phyloP scores from a whole-genome alignment of 768 basidiomycete species.

The Rhizopogon sp. region DNA sequence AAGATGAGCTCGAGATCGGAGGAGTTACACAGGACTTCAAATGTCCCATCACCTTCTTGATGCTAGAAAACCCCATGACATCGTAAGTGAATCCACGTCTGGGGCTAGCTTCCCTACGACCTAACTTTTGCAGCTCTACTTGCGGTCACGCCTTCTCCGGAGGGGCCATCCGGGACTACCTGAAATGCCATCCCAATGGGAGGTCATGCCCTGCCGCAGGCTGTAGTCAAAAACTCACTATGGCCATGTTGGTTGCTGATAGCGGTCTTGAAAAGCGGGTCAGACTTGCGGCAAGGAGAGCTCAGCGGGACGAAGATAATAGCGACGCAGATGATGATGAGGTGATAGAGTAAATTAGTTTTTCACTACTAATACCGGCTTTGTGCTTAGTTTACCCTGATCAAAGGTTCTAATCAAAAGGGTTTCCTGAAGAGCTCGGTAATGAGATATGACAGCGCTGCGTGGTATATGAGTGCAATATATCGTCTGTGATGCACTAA shows the following conservation, averaged over 20 bases:
- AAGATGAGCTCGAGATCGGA: conserved; percentile 87
- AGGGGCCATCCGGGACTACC: conserved; percentile 61
- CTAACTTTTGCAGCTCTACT: conserved; percentile 36
- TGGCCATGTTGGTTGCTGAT: conserved; percentile 48
- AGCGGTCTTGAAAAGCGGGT: conserved; percentile 58
- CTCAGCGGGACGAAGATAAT: conserved; percentile 34
- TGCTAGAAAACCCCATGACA: conserved; percentile 69
- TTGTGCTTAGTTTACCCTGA: not conserved
- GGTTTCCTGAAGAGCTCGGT: not conserved
- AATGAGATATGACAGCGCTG: not conserved
- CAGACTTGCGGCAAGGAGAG: conserved; percentile 52
- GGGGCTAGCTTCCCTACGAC: not conserved
- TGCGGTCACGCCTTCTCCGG: conserved; percentile 85
- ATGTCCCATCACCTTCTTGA: conserved; percentile 73
- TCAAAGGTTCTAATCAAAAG: not conserved
- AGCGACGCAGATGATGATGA: conserved; percentile 39
- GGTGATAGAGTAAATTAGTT: conserved; percentile 46
- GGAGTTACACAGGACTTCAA: conserved; percentile 79
- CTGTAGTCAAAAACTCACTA: conserved; percentile 54
- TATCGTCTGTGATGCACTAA: not conserved
- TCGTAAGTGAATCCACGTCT: conserved; percentile 50
- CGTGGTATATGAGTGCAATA: not conserved
- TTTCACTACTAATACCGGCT: not conserved
- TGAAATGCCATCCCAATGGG: conserved; percentile 32
- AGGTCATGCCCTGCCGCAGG: conserved; percentile 68